Base-by-base conservation (phyloP, 1,139 yeast genomes). In the Yamadazyma diddensiae region DNA sequence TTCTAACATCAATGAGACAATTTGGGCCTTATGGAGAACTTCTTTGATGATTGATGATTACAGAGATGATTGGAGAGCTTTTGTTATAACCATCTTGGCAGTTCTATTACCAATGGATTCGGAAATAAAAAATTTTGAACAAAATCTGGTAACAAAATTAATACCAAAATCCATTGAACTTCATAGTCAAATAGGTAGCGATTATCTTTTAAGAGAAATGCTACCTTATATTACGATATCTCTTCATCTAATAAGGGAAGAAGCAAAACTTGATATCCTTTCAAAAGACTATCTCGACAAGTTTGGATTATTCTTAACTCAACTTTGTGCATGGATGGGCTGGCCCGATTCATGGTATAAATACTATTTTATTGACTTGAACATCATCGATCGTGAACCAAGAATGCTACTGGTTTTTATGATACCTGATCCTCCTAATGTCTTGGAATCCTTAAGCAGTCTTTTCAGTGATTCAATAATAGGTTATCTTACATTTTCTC, bases 241-340 rank as follows among this genome's bases (percentile, higher is more conserved):
- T 0, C 55, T 90, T 25, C 97, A 90, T 59, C 51, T 87, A 21
- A 59, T 87, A 3, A 62, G 90, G 37, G 97, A 92, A 53, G 97
- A 90, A 41, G 57, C 71, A 27, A 68, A 73, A 35, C 61, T 92
- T 23, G 79, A 83, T 45, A 57, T 77, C 2, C 59, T 79, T 22
- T 64, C 70, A 8, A 41, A 51, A 2, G 40, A 46, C 0, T 58
- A 63, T 14, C 59, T 70, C 12, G 45, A 57, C 4, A 55, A 57
- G 24, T 47, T 88, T 11, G 79, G 82, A 0, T 28, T 59, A 1
- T 50, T 88, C 8, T 55, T 90, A n/a, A 64, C 80, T 0, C 85
- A 81, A 42, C 46, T 84, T 5, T 71, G 82, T 0, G 42, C 60
- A 8, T 76, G 87, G 79, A 76, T 82, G 74, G 80, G 83, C 2